These are phyloP conservation scores for Zygosaccharomyces bailii DNA, from an alignment of 805 yeast genomes.

Conservation along the genomic window DNA sequence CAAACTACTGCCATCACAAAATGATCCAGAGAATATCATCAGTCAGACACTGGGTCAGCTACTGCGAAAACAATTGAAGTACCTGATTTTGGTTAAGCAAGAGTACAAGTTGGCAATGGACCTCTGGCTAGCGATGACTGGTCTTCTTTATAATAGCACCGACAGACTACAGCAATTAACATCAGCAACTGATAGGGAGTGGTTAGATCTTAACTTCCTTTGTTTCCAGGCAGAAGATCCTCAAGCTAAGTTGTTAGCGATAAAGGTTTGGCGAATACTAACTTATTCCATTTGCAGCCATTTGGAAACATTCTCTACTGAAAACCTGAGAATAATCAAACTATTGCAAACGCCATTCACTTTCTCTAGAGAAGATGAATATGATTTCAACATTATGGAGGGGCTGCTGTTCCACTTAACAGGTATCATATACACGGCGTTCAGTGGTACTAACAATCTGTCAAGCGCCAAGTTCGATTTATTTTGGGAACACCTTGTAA, in stretches of 20 bases:
- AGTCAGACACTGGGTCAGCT: constrained; percentile 19
- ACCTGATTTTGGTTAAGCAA: constrained; percentile 15
- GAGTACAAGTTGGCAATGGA: constrained; percentile 30
- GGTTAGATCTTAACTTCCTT: constrained; percentile 24
- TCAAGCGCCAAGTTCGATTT: constrained; percentile 7
- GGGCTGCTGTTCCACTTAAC: constrained; percentile 21
- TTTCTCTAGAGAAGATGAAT: constrained; percentile 5
- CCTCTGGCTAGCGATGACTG: constrained; percentile 31
- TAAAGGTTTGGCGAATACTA: constrained; percentile 32
- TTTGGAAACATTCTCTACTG: constrained; percentile 2
- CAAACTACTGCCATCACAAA: constrained; percentile 4
- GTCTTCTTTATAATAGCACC: constrained; percentile 24
- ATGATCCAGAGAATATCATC: not conserved
- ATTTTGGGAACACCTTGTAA: constrained; percentile 19
- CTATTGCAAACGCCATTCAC: constrained; percentile 21
- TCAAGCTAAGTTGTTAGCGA: constrained; percentile 17
- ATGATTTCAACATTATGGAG: constrained; percentile 12
- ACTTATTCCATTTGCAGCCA: constrained; percentile 21
- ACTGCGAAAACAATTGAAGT: constrained; percentile 19
- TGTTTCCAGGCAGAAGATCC: constrained; percentile 17
- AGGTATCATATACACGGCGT: constrained; percentile 20
- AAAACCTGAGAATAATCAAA: constrained; percentile 5
- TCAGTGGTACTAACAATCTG: constrained; percentile 6
- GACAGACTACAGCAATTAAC: constrained; percentile 11
- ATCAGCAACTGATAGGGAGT: constrained; percentile 10